Evolutionary conservation across 352 stramenopile species (phyloP), one percentile per base, ranked within the genome.

Genomic region (Phytophthora pseudosyringae): DNA sequence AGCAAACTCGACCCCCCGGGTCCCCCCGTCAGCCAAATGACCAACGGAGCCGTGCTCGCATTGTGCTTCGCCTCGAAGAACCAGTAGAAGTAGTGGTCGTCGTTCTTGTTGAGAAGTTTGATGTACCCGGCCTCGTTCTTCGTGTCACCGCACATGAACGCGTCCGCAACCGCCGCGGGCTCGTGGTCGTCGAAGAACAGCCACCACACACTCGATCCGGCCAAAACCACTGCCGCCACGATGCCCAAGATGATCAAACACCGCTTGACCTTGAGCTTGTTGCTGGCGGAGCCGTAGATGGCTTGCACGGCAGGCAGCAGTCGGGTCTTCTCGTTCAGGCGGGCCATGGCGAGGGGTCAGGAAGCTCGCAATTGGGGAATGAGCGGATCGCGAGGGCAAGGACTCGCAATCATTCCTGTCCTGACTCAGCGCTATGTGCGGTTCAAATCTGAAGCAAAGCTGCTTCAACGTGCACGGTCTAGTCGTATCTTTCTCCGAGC

Each of bases 81-180:
- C 78, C 80, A 90, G 62, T 89, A 87, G 47, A 90, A 90, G 66
- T 88, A 89, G 51, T 86, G 52, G 38, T 82, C 77, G 46, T 88
- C 80, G 11, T 82, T 38, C 56, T 83, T 82, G 71, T 85, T 83
- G 16, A 68, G 4, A 4, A 89, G 67, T 49, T 69, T 72, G 47
- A 89, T 77, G 64, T 89, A 83, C 3, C 75, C 77, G n/a, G n/a
- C 61, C 26, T 82, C 68, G 39, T 86, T 68, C 29, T 68, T 65
- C 0, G 60, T 73, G 43, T 74, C 47, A 15, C 67, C 67, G 28
- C 61, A 71, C 41, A 62, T n/a, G n/a, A n/a, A n/a, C n/a, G n/a
- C n/a, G n/a, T n/a, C n/a, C n/a, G n/a, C 53, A 12, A 50, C 32
- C 8, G 16, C n/a, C 2, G 40, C 26, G 41, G 46, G 21, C 51